Conservation (phyloP, 345 rosid genomes). For the Camelina laxa region DNA sequence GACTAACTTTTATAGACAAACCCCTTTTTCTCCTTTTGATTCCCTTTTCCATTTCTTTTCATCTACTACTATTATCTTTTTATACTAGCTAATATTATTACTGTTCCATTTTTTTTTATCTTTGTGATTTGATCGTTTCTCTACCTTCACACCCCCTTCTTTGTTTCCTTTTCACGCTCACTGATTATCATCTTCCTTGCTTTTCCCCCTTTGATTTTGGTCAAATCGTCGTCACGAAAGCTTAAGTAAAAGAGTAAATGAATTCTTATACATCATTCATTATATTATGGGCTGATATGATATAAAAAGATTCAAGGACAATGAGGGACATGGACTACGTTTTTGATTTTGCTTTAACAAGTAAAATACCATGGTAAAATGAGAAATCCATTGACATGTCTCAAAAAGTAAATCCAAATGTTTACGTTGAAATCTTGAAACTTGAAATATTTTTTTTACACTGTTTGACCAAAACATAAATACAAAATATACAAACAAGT, state of each 20-base stretch:
- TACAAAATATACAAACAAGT: slow-evolving; percentile 24
- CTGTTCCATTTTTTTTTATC: neutral
- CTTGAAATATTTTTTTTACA: slow-evolving; percentile 39
- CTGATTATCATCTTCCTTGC: slow-evolving; percentile 29
- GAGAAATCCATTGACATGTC: slow-evolving; percentile 48
- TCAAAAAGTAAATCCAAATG: slow-evolving; percentile 47
- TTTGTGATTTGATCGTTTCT: slow-evolving; percentile 36
- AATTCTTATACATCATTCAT: neutral
- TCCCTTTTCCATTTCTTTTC: slow-evolving; percentile 50
- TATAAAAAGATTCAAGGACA: neutral
- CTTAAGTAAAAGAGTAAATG: neutral
- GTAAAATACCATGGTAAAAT: slow-evolving; percentile 40
- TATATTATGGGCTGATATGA: neutral
- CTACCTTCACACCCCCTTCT: neutral
- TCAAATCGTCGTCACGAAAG: slow-evolving; percentile 20
- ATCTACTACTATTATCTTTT: slow-evolving; percentile 7
- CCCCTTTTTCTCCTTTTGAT: slow-evolving; percentile 54
- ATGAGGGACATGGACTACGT: neutral
- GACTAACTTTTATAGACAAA: slow-evolving; percentile 60
- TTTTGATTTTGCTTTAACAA: slow-evolving; percentile 26
- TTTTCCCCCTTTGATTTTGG: slow-evolving; percentile 24
- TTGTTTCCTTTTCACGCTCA: slow-evolving; percentile 25
- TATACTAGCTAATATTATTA: neutral
- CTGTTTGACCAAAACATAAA: slow-evolving; percentile 24
- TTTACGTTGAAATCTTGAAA: slow-evolving; percentile 46